Percentiles rank a stretch among this genome's conserved stretches.
Conservation (phyloP, 768 basidiomycete species). For the Floccularia luteovirens region DNA sequence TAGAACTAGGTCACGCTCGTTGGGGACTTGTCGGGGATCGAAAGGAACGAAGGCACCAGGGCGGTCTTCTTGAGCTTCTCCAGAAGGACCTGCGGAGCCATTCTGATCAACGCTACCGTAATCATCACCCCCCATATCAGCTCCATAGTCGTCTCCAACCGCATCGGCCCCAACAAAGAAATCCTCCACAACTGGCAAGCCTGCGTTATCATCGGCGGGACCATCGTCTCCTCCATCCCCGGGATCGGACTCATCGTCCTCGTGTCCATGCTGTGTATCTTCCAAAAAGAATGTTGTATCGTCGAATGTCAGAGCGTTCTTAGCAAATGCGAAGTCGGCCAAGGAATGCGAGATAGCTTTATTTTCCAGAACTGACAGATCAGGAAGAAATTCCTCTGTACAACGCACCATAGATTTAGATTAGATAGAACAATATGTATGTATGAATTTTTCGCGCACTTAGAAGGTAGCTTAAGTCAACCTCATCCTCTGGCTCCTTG, state of each 20-base stretch:
- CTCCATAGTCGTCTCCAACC: constrained; percentile 22
- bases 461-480: constrained; percentile 59
- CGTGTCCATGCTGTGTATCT: constrained; percentile 33
- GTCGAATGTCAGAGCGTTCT: constrained; percentile 54
- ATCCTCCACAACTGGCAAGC: constrained; percentile 24
- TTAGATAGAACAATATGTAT: constrained; percentile 2
- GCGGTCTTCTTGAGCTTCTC: constrained; percentile 26
- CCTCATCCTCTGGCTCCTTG: constrained; percentile 61
- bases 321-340: constrained; percentile 75
- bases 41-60: constrained; percentile 64
- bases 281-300: constrained; percentile 56
- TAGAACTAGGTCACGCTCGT: constrained; percentile 76
- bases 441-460: constrained; percentile 27
- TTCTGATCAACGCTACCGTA: constrained; percentile 31
- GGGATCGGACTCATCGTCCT: constrained; percentile 38
- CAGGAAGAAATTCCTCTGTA: constrained; percentile 67
- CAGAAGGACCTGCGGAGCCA: constrained; percentile 36
- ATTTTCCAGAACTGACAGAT: constrained; percentile 51
- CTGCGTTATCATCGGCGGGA: constrained; percentile 33
- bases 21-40: constrained; percentile 74
- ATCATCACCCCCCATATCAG: constrained; percentile 10
- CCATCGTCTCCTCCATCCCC: constrained; percentile 29
- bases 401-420: constrained; percentile 7
- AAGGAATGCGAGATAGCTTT: constrained; percentile 80
- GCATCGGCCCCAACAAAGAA: constrained; percentile 26